Percentiles rank a stretch among this genome's conserved stretches.
phyloP scores from a whole-genome alignment of 129 eudicot species.

The Helianthus annuus region DNA sequence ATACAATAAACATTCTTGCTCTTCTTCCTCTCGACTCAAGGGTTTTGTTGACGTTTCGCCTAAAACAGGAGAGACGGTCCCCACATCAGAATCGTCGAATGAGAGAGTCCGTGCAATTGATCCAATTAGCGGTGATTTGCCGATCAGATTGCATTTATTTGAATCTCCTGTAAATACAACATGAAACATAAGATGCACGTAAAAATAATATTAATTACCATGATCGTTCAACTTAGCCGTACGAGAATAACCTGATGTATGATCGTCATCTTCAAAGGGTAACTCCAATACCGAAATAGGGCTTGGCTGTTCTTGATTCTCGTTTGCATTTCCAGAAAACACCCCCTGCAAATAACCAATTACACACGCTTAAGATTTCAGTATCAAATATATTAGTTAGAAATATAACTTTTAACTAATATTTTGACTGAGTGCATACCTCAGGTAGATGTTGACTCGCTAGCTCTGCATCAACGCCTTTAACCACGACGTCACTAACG shows the following conservation, averaged over 20 bases:
- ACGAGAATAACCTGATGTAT: constrained; percentile 33
- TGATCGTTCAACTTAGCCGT: constrained; percentile 43
- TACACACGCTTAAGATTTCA: constrained; percentile 11
- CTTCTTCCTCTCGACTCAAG: constrained; percentile 51
- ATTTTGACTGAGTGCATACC: constrained; percentile 34
- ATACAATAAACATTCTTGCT: constrained; percentile 50
- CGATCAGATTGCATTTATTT: constrained; percentile 61
- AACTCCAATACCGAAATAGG: constrained; percentile 80
- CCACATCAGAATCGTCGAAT: constrained; percentile 61
- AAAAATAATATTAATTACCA: constrained; percentile 47
- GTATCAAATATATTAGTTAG: neutral
- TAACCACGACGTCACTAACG: constrained; percentile 28
- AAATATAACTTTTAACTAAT: neutral
- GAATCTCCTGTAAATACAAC: constrained; percentile 46
- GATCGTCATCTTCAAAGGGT: constrained; percentile 67
- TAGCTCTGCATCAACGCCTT: constrained; percentile 22
- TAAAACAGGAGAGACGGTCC: constrained; percentile 40
- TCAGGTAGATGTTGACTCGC: constrained; percentile 36
- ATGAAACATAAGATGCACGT: neutral
- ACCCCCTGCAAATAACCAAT: constrained; percentile 44
- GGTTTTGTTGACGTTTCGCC: constrained; percentile 32
- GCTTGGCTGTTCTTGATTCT: constrained; percentile 87
- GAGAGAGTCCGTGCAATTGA: constrained; percentile 93
- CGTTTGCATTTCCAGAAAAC: constrained; percentile 44
- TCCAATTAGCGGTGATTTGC: constrained; percentile 92